Evolutionary conservation across 306 rosid genomes (phyloP).

Genomic region (Vigna radiata): DNA sequence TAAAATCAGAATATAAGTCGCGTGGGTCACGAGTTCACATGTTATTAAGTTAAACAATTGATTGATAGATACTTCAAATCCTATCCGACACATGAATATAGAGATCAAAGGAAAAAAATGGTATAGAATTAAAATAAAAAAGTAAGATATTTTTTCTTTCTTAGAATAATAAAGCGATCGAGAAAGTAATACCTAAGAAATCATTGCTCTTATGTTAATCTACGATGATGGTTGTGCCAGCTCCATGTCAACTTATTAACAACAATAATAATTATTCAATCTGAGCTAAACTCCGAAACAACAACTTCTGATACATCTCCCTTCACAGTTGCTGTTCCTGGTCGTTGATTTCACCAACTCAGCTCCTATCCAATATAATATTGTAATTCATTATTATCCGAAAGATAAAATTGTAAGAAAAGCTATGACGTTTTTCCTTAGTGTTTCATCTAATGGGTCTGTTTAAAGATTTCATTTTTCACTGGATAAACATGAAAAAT

Average conservation of each 20-base stretch:
- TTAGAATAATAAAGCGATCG: too few relatives aligned
- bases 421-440: neutral
- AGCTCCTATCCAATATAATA: constrained; percentile 5
- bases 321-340: constrained; percentile 8
- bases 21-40: constrained; percentile 42
- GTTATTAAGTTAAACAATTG: neutral
- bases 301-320: constrained; percentile 9
- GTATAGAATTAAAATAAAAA: too few relatives aligned
- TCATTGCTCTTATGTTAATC: neutral
- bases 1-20: constrained; percentile 15
- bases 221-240: constrained; percentile 3
- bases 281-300: constrained; percentile 31
- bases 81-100: too few relatives aligned
- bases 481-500: neutral
- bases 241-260: neutral
- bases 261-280: neutral
- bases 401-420: constrained; percentile 26
- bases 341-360: constrained; percentile 33
- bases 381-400: neutral
- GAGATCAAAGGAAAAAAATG: too few relatives aligned
- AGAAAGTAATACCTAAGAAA: too few relatives aligned
- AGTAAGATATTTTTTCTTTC: too few relatives aligned
- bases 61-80: too few relatives aligned
- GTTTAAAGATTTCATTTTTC: constrained; percentile 34
- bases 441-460: constrained; percentile 26